Evolutionary conservation across 495 filamentous ascomycete species (phyloP).

Genomic region (Aspergillus diversus): DNA sequence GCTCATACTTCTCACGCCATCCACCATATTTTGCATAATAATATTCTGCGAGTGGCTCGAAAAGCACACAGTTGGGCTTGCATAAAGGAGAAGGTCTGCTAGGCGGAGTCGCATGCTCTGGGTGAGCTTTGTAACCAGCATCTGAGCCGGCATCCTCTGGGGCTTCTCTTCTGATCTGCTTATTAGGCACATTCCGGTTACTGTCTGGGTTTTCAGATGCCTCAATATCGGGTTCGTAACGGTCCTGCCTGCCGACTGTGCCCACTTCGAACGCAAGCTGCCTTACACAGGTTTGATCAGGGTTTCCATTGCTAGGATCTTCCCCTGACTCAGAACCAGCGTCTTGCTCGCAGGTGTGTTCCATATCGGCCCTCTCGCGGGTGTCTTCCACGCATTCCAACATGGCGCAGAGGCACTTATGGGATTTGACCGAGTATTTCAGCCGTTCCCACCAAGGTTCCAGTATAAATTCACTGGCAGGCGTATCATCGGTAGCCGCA

Average conservation of each 20-base stretch:
- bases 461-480: not conserved
- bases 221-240: not conserved
- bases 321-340: too few relatives aligned
- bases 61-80: too few relatives aligned
- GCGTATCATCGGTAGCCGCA: not conserved
- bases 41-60: not conserved
- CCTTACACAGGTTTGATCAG: too few relatives aligned
- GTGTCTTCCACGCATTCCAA: not conserved
- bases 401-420: not conserved
- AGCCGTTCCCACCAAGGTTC: constrained; percentile 9
- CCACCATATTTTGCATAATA: not conserved
- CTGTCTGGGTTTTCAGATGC: not conserved
- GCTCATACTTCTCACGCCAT: not conserved
- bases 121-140: not conserved
- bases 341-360: not conserved
- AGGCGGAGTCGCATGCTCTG: not conserved
- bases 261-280: not conserved
- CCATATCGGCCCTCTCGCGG: not conserved
- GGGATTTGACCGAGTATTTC: not conserved
- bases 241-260: not conserved
- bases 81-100: not conserved
- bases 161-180: not conserved
- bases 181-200: not conserved
- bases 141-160: not conserved
- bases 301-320: too few relatives aligned